phyloP scores from a whole-genome alignment of 1,139 yeast species.

The Scheffersomyces stambukii region DNA sequence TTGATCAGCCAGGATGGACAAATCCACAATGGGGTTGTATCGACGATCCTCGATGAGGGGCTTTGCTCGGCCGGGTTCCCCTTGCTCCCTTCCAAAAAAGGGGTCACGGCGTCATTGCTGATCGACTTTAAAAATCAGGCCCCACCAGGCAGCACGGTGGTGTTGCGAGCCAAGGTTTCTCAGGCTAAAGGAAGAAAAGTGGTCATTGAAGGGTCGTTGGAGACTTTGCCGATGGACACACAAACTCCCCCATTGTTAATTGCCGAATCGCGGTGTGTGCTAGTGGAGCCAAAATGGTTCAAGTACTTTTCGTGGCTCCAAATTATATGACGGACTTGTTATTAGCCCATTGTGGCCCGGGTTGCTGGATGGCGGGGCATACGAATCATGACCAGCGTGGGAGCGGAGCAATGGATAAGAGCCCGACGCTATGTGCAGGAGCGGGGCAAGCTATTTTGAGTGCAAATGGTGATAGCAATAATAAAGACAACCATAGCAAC shows the following conservation, averaged over 20 bases:
- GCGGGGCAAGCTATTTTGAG: no score
- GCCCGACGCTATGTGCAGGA: no score
- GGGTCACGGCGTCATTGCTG: slow-evolving; percentile 83
- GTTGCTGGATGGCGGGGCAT: no score
- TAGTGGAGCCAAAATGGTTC: slow-evolving; percentile 82
- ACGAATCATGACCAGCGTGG: no score
- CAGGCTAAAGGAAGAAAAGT: slow-evolving; percentile 79
- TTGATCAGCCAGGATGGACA: slow-evolving; percentile 68
- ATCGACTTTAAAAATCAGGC: slow-evolving; percentile 66
- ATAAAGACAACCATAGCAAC: no score
- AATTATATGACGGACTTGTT: no score
- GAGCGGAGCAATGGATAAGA: no score
- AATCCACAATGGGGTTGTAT: slow-evolving; percentile 82
- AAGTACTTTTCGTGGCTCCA: slow-evolving; percentile 63
- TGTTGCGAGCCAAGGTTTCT: slow-evolving; percentile 63
- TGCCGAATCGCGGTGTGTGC: slow-evolving; percentile 58
- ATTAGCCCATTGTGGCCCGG: no score
- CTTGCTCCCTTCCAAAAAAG: slow-evolving; percentile 72
- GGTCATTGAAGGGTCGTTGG: slow-evolving; percentile 61
- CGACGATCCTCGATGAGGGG: slow-evolving; percentile 83
- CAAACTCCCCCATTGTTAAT: slow-evolving; percentile 27
- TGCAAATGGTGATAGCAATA: no score
- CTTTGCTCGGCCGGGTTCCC: slow-evolving; percentile 86
- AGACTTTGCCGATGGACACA: slow-evolving; percentile 35
- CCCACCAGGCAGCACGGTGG: slow-evolving; percentile 61